Evolutionary conservation across 164 flowering plant species (phyloP).

Genomic region (Paratinospora sagittata): DNA sequence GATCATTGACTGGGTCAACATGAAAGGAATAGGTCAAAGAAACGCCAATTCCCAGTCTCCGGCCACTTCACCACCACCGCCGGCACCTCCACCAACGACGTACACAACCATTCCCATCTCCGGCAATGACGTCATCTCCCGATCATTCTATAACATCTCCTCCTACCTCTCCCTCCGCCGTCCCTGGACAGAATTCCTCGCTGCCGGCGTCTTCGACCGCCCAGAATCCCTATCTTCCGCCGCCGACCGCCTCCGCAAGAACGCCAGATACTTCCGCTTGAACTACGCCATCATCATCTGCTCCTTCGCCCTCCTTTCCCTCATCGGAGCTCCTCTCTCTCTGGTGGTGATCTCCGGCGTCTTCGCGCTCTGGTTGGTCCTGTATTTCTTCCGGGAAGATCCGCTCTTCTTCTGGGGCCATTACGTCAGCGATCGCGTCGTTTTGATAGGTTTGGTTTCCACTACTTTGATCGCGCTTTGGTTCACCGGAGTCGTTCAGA

Average conservation of each 20-base stretch:
- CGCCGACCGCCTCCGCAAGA: conserved; percentile 19
- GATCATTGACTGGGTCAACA: neutral
- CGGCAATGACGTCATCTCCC: conserved; percentile 31
- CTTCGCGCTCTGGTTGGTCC: conserved; percentile 28
- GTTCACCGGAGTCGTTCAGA: conserved; percentile 18
- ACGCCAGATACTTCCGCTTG: conserved; percentile 23
- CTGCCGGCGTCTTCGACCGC: conserved; percentile 20
- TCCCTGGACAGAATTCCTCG: conserved; percentile 43
- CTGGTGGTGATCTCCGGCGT: conserved; percentile 16
- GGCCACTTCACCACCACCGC: conserved; percentile 10
- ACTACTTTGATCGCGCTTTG: conserved; percentile 16
- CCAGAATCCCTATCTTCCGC: conserved; percentile 25
- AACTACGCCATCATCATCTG: conserved; percentile 25
- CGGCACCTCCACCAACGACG: too few species aligned
- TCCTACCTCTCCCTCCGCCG: conserved; percentile 31
- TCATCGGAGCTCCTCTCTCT: conserved; percentile 24
- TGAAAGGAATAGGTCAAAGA: neutral
- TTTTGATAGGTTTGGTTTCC: conserved; percentile 17
- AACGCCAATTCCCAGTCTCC: neutral
- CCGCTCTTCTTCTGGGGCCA: conserved; percentile 31
- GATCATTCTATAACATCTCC: conserved; percentile 35
- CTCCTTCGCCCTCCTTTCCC: conserved; percentile 16
- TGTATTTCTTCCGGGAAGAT: conserved; percentile 40
- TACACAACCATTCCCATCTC: conserved; percentile 47
- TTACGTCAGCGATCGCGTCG: conserved; percentile 23